Percentiles rank a stretch among this genome's conserved stretches.
phyloP scores from a whole-genome alignment of 768 basidiomycete species.

The Lactifluus echinatus region DNA sequence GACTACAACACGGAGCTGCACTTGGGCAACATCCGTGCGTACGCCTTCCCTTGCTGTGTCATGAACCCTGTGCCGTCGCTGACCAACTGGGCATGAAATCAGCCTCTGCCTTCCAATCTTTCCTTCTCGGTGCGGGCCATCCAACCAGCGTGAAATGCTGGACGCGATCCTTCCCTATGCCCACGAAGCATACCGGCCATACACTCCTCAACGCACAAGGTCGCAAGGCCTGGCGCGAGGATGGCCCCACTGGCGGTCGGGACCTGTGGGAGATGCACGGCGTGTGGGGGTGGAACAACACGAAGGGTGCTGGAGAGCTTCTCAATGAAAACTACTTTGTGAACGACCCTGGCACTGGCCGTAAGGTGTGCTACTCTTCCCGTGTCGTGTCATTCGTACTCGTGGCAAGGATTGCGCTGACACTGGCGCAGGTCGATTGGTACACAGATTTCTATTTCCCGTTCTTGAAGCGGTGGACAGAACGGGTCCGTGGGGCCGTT shows the following conservation, averaged over 20 bases:
- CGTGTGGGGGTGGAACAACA: constrained; percentile 83
- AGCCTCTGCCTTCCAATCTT: constrained; percentile 84
- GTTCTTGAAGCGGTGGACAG: constrained; percentile 60
- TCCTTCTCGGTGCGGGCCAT: constrained; percentile 86
- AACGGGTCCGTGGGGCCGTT: constrained; percentile 40
- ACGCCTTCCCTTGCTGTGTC: not conserved
- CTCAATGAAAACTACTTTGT: constrained; percentile 81
- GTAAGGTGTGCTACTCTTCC: constrained; percentile 37
- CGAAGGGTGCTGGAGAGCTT: constrained; percentile 58
- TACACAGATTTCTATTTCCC: constrained; percentile 81
- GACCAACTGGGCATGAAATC: not conserved
- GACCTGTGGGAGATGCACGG: constrained; percentile 91
- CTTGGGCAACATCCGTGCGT: constrained; percentile 66
- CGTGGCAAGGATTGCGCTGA: not conserved
- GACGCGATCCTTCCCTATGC: constrained; percentile 83
- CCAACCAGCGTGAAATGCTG: constrained; percentile 72
- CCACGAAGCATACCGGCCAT: constrained; percentile 56
- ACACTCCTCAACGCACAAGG: constrained; percentile 52
- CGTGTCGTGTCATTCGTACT: too few relatives aligned
- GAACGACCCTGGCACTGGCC: constrained; percentile 53
- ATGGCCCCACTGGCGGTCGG: constrained; percentile 62
- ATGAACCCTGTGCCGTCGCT: not conserved
- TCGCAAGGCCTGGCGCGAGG: constrained; percentile 57
- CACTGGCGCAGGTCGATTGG: constrained; percentile 59
- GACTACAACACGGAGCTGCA: constrained; percentile 96